phyloP scores from a whole-genome alignment of 106 monocot species.

The Iris macrosiphon region DNA sequence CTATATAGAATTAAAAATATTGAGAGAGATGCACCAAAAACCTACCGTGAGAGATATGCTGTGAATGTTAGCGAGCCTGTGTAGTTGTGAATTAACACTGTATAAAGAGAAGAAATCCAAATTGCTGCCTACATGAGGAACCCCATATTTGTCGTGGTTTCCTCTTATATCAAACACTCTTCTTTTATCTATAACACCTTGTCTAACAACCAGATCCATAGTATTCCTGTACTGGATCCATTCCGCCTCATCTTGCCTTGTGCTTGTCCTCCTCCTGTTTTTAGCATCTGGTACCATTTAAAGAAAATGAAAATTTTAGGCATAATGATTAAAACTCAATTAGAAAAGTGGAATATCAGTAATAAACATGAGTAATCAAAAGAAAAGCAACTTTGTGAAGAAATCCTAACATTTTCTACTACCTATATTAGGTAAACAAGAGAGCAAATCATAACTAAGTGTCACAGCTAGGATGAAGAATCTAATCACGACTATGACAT shows the following conservation, averaged over 20 bases:
- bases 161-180: conserved; percentile 88
- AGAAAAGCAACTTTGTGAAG: background rate
- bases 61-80: conserved; percentile 48
- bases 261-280: conserved; percentile 50
- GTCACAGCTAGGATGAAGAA: too few species aligned
- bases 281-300: conserved; percentile 77
- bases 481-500: too few species aligned
- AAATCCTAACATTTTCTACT: too few species aligned
- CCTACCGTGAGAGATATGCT: conserved; percentile 80
- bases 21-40: background rate
- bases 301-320: conserved; percentile 1
- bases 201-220: conserved; percentile 37
- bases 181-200: conserved; percentile 44
- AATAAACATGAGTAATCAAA: background rate
- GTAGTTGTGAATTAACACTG: conserved; percentile 61
- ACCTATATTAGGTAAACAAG: too few species aligned
- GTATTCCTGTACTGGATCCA: conserved; percentile 71
- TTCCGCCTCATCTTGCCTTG: conserved; percentile 75
- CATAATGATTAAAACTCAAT: background rate
- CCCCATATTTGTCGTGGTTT: conserved; percentile 95
- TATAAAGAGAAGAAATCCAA: conserved; percentile 80
- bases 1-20: too few species aligned
- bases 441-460: too few species aligned
- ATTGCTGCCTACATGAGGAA: conserved; percentile 51
- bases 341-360: background rate